A percentile compares a stretch with the other conserved stretches of the same genome.
phyloP scores from a whole-genome alignment of 2,329 filamentous ascomycete species.

The Monosporascus sp. region DNA sequence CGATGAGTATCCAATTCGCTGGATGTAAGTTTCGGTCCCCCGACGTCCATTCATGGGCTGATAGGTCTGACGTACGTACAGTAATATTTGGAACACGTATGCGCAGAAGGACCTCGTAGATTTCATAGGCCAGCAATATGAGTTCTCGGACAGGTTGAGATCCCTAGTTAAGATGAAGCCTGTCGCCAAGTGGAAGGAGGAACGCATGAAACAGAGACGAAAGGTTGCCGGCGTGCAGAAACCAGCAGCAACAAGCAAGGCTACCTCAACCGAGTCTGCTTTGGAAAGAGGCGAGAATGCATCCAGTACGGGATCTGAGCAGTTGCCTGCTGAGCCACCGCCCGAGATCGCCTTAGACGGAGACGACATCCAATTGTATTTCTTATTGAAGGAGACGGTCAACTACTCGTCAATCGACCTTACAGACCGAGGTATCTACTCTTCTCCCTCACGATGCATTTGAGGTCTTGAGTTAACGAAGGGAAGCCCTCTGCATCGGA shows the following conservation, averaged over 20 bases:
- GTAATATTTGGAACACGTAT: constrained; percentile 67
- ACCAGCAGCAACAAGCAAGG: neutral
- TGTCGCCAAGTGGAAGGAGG: constrained; percentile 2
- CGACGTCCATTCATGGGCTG: neutral
- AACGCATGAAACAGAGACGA: neutral
- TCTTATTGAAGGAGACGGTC: constrained; percentile 66
- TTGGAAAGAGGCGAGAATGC: neutral
- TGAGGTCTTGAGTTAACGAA: constrained; percentile 11
- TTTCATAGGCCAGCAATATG: constrained; percentile 56
- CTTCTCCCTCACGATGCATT: neutral
- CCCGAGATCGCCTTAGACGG: neutral
- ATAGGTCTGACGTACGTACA: constrained; percentile 21
- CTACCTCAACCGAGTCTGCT: neutral
- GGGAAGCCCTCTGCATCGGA: constrained; percentile 61
- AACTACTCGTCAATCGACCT: constrained; percentile 72
- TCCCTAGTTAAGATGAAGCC: constrained; percentile 47
- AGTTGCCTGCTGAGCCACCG: neutral
- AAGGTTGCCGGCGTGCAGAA: neutral
- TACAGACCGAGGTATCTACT: constrained; percentile 53
- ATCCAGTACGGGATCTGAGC: neutral
- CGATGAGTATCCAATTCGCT: constrained; percentile 51
- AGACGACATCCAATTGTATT: constrained; percentile 32
- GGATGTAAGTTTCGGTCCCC: constrained; percentile 53
- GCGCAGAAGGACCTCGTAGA: constrained; percentile 51
- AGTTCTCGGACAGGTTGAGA: constrained; percentile 62